A percentile compares a stretch with the other conserved stretches of the same genome.
Conservation (phyloP, 495 filamentous ascomycete genomes). For the Xylaria grammica region DNA sequence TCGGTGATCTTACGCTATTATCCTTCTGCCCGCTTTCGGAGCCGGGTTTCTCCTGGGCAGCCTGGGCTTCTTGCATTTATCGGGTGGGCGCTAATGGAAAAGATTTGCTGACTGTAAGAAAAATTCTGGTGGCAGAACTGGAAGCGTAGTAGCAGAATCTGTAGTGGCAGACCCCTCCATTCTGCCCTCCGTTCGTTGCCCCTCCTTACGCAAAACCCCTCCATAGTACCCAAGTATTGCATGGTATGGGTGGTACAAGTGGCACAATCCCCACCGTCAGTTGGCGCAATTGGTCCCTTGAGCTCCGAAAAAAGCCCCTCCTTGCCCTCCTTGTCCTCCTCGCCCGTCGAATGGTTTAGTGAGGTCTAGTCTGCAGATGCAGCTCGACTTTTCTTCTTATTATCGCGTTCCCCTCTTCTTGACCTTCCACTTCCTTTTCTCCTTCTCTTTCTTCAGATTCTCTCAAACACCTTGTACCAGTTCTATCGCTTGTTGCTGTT, state of each 20-base stretch:
- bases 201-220: slow-evolving; percentile 15
- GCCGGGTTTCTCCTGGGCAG: slow-evolving; percentile 25
- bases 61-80: slow-evolving; percentile 19
- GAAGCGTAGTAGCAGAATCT: slow-evolving; percentile 3
- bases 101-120: slow-evolving; percentile 22
- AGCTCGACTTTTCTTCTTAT: slow-evolving; percentile 21
- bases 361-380: slow-evolving; percentile 15
- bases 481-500: slow-evolving; percentile 29
- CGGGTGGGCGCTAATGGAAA: slow-evolving; percentile 19
- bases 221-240: no score
- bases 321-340: no score
- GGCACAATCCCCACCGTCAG: slow-evolving; percentile 8
- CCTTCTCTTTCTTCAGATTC: slow-evolving; percentile 14
- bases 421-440: not conserved
- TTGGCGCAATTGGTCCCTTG: slow-evolving; percentile 27
- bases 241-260: not conserved
- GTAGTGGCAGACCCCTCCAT: not conserved
- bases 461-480: not conserved
- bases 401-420: slow-evolving; percentile 8
- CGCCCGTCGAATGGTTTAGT: no score
- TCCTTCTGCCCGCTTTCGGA: slow-evolving; percentile 40
- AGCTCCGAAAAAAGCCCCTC: slow-evolving; percentile 34
- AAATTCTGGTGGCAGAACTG: not conserved
- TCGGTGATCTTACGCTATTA: slow-evolving; percentile 2
- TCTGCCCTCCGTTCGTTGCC: not conserved